Evolutionary conservation across 768 basidiomycete genomes (phyloP), one percentile per base, ranked within the genome.

Genomic region (Lyophyllum semitale): DNA sequence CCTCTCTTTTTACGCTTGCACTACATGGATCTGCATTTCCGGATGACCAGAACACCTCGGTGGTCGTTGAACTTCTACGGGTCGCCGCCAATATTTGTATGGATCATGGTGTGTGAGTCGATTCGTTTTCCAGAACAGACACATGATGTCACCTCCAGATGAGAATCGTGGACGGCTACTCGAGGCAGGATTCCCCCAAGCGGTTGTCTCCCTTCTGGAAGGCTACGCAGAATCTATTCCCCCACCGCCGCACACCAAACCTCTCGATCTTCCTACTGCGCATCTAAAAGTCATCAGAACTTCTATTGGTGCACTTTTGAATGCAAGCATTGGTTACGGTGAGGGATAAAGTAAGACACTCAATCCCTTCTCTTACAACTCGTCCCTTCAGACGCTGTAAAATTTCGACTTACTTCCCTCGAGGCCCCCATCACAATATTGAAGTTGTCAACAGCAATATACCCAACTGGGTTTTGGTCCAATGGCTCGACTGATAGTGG

Each of bases 51-150:
- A 79, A 77, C 54, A 75, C 82, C 47, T 64, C 79, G 8, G 79
- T 81, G 9, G 74, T 85, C 22, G 82, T 81, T 55, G 89, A 93
- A 66, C 71, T 92, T 27, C 79, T 94, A 51, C 81, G 92, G 54
- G 84, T 92, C 13, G 84, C 84, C 23, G 92, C 92, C 12, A 94
- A 94, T 70, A 71, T 94, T 17, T 92, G 89, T 69, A 85, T 91
- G 72, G 90, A 94, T 66, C 90, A 93, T 62, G 85, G 90, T 85
- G 60, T 57, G 83, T 67, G 22, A 18, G 15, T 26, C 35, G 41
- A 46, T 37, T 42, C 33, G 27, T 35, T 51, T 18, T 48, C 18
- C 45, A 46, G 17, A 51, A 29, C 30, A 45, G 43, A 37, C 18
- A 13, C 46, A 29, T 48, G 54, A 54, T 53, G 25, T 46, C 46